phyloP scores from a whole-genome alignment of 441 rosid species.

The Adansonia madagascariensis region DNA sequence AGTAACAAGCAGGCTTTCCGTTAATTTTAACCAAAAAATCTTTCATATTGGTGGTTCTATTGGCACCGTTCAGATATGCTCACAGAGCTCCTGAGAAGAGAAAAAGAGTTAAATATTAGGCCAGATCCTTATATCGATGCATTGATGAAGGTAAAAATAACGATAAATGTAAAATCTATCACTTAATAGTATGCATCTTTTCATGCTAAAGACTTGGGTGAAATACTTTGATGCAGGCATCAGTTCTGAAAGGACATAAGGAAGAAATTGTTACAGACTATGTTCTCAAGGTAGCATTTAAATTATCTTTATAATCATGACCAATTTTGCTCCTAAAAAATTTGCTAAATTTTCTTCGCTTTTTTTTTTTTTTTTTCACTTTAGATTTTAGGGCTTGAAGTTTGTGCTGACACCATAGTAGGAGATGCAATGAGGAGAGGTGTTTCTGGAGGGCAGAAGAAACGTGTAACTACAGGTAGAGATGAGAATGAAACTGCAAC shows the following conservation, averaged over 20 bases:
- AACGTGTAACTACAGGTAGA: slow-evolving; percentile 61
- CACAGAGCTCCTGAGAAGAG: slow-evolving; percentile 59
- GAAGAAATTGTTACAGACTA: slow-evolving; percentile 56
- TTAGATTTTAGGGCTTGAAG: slow-evolving; percentile 67
- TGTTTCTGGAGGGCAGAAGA: slow-evolving; percentile 67
- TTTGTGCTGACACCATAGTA: slow-evolving; percentile 60
- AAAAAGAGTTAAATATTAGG: slow-evolving; percentile 60
- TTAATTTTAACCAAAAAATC: neutral
- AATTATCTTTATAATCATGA: neutral
- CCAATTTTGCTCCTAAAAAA: neutral
- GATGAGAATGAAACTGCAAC: neutral
- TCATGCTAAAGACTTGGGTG: neutral
- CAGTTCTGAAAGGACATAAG: slow-evolving; percentile 47
- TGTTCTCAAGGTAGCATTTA: slow-evolving; percentile 48
- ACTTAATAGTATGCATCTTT: neutral
- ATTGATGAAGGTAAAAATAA: slow-evolving; percentile 53
- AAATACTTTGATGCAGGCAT: slow-evolving; percentile 46
- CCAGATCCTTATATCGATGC: slow-evolving; percentile 71
- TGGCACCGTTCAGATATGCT: slow-evolving; percentile 51
- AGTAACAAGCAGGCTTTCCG: neutral
- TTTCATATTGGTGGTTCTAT: neutral
- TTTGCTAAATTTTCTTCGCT: neutral
- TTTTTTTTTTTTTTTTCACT: neutral
- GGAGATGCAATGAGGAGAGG: slow-evolving; percentile 68
- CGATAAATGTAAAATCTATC: neutral